Evolutionary conservation across 2,329 filamentous ascomycete genomes (phyloP), one percentile per base, ranked within the genome.

Genomic region (Aplosporella prunicola): DNA sequence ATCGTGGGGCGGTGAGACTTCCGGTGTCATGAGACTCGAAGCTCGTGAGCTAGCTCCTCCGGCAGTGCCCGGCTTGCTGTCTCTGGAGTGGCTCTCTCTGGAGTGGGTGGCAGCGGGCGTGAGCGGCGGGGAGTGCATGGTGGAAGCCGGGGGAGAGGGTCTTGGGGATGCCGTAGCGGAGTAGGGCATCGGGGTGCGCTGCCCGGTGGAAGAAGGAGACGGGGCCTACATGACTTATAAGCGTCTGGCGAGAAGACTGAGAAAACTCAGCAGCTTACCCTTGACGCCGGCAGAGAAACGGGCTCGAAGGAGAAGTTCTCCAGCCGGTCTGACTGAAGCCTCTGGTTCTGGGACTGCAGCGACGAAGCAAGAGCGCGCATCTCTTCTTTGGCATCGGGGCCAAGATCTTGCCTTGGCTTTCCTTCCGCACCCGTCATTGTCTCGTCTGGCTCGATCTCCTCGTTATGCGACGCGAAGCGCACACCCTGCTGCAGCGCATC

Each of bases 251-350:
- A 31, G 38, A 40, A 35, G 28, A 20, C 38, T 20, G 31, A 35
- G 26, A 32, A 26, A 13, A 22, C 27, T 20, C 22, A 38, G 25
- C 35, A 48, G 73, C 81, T 62, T 77, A 89, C 85, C 63, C 84
- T 75, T 30, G 85, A 89, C 20, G 76, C 72, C 24, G 91, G 89
- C 35, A 96, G 69, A 23, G 91, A 96, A 45, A 94, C 79, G 22
- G 89, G 81, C 57, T 95, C 88, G 53, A 88, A 96, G 28, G 82
- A 79, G 62, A 86, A 93, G 55, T 87, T 84, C 55, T 82, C 82
- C 68, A 93, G 76, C 45, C 88, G 77, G 40, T 78, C 74, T 50
- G 88, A 81, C 63, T 95, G 88, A 43, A 94, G 71, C 49, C 80
- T 77, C 31, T 78, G 73, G 44, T 77, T 76, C 46, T 86, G 81